Percentiles rank a stretch among this genome's conserved stretches.
Evolutionary conservation across 257 asterid species (phyloP).

Genomic region (Primulina eburnea): DNA sequence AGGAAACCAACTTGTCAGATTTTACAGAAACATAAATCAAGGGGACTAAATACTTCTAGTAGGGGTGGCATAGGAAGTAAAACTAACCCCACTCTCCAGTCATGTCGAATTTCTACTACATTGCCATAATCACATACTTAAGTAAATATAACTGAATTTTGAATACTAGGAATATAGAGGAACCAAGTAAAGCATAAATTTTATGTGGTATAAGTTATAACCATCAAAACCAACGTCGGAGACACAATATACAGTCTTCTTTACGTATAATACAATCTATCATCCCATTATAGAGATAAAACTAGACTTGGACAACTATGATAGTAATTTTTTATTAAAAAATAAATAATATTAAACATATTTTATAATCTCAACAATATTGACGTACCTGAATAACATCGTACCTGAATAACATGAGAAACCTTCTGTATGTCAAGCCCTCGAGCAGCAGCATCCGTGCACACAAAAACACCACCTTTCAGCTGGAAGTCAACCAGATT

Average conservation of each 20-base stretch:
- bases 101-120: not conserved
- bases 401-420: constrained; percentile 96
- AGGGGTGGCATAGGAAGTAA: not conserved
- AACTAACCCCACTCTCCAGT: not conserved
- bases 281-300: not conserved
- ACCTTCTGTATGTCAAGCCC: constrained; percentile 87
- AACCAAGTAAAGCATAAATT: no score
- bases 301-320: not conserved
- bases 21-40: not conserved
- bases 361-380: not conserved
- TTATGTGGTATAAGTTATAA: no score
- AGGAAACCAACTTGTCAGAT: constrained; percentile 8
- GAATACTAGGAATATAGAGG: no score
- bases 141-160: no score
- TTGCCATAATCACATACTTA: no score
- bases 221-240: not conserved
- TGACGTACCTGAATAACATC: no score
- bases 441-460: constrained; percentile 98
- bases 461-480: constrained; percentile 91
- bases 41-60: no score
- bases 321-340: not conserved
- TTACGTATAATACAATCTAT: not conserved
- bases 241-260: not conserved
- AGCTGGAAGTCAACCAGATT: constrained; percentile 69
- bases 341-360: not conserved